A percentile compares a stretch with the other conserved stretches of the same genome.
These are phyloP conservation scores for Amorphotheca resinae DNA, from an alignment of 495 filamentous ascomycete genomes.

Conservation along the genomic window DNA sequence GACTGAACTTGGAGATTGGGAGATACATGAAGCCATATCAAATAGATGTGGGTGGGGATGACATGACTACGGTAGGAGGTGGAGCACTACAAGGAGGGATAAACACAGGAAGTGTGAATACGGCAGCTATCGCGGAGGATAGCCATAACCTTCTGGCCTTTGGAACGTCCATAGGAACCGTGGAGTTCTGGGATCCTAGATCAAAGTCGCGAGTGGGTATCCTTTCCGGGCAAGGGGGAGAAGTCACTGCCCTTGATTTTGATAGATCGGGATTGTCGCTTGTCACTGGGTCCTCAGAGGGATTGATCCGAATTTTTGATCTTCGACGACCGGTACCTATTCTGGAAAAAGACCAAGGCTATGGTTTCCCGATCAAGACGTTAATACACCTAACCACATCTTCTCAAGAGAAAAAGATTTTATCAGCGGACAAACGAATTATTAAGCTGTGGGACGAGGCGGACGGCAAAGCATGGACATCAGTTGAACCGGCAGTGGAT, in stretches of 20 bases:
- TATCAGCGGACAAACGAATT: conserved; percentile 85
- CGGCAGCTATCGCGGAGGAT: conserved; percentile 75
- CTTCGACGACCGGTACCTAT: conserved; percentile 76
- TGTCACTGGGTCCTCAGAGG: conserved; percentile 77
- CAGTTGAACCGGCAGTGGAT: conserved; percentile 87
- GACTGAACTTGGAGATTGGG: conserved; percentile 81
- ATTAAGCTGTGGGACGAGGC: conserved; percentile 92
- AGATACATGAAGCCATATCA: conserved; percentile 72
- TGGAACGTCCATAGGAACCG: conserved; percentile 88
- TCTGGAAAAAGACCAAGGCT: conserved; percentile 88
- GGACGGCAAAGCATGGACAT: conserved; percentile 79
- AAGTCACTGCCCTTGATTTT: conserved; percentile 82
- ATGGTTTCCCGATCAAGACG: conserved; percentile 85
- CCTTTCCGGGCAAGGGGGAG: conserved; percentile 49
- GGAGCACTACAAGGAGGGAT: conserved; percentile 74
- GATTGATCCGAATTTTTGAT: conserved; percentile 87
- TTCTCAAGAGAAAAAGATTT: conserved; percentile 71
- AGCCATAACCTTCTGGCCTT: conserved; percentile 89
- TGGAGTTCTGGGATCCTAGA: conserved; percentile 91
- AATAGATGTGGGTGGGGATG: conserved; percentile 77
- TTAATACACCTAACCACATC: conserved; percentile 74
- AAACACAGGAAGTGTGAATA: conserved; percentile 72
- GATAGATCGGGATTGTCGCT: conserved; percentile 73
- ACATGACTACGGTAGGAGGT: conserved; percentile 46
- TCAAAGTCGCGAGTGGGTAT: conserved; percentile 70